phyloP scores from a whole-genome alignment of 176 grass and related monocot genomes.

The Ananas comosus region DNA sequence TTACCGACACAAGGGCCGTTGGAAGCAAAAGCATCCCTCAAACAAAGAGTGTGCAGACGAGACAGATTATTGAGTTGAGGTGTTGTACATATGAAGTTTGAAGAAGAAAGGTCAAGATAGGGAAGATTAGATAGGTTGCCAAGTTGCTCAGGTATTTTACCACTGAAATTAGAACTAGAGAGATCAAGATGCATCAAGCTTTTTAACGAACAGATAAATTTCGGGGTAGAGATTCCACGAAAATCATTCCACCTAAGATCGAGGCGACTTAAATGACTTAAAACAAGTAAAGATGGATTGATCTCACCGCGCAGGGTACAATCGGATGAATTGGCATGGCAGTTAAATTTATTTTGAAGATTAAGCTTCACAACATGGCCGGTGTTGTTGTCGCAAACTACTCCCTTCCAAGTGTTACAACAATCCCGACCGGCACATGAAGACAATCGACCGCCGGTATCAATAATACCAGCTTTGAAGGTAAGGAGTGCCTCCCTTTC shows the following conservation, averaged over 20 bases:
- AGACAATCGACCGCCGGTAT: neutral
- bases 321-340: too few relatives aligned
- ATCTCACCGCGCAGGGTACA: constrained; percentile 9
- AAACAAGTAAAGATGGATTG: constrained; percentile 11
- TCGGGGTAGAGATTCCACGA: neutral
- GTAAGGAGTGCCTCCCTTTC: constrained; percentile 8
- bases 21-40: neutral
- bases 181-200: neutral
- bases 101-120: neutral
- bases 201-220: neutral
- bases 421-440: neutral
- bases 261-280: neutral
- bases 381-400: neutral
- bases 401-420: neutral
- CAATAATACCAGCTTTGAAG: neutral
- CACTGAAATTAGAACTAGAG: neutral
- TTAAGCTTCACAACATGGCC: neutral
- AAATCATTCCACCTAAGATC: constrained; percentile 5
- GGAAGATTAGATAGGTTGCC: neutral
- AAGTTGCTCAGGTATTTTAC: neutral
- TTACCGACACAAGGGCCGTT: neutral
- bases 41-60: neutral
- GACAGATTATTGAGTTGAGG: neutral
- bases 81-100: neutral
- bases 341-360: neutral